Evolutionary conservation across 257 asterid genomes (phyloP).

Genomic region (Nicotiana noctiflora): DNA sequence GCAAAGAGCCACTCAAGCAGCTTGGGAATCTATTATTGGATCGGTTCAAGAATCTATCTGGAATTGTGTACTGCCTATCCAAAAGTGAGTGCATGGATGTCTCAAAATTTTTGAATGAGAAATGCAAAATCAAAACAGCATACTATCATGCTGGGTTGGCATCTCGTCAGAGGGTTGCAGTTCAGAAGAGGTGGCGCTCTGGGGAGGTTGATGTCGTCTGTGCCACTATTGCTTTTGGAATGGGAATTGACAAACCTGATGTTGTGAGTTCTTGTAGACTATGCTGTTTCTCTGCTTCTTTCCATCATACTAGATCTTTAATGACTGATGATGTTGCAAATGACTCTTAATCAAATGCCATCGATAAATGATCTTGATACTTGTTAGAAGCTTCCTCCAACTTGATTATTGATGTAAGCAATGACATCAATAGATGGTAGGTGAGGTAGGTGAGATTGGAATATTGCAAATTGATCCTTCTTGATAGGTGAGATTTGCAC

Average conservation of each 20-base stretch:
- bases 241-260: constrained; percentile 99
- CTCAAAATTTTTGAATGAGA: constrained; percentile 67
- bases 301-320: background rate
- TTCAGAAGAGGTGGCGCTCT: constrained; percentile 78
- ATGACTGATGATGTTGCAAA: background rate
- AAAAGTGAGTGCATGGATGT: constrained; percentile 87
- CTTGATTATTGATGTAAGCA: too few species aligned
- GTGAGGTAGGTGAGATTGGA: too few species aligned
- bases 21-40: constrained; percentile 66
- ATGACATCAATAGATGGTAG: too few species aligned
- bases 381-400: too few species aligned
- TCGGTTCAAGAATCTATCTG: constrained; percentile 60
- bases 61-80: constrained; percentile 94
- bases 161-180: constrained; percentile 79
- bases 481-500: too few species aligned
- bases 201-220: constrained; percentile 90
- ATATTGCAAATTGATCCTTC: too few species aligned
- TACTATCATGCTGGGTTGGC: constrained; percentile 94
- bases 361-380: background rate
- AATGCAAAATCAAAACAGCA: constrained; percentile 68
- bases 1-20: constrained; percentile 84
- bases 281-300: constrained; percentile 5
- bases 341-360: background rate
- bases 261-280: constrained; percentile 54
- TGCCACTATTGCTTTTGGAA: constrained; percentile 98